A percentile compares a stretch with the other conserved stretches of the same genome.
phyloP scores from a whole-genome alignment of 768 basidiomycete genomes.

The Hygrocybe coccinea region DNA sequence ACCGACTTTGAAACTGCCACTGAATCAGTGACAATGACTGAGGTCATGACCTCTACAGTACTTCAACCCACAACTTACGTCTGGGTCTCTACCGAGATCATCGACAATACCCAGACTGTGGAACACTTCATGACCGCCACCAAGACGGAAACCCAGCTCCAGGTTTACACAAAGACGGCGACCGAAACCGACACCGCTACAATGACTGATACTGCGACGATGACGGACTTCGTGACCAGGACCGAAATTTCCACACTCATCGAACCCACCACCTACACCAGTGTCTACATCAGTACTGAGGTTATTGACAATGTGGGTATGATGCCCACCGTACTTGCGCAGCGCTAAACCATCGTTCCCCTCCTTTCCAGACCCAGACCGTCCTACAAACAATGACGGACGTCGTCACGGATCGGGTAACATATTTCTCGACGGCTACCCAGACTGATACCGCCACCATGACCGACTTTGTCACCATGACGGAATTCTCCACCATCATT shows the following conservation, averaged over 20 bases:
- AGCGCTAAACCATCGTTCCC: constrained; percentile 2
- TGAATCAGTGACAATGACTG: constrained; percentile 39
- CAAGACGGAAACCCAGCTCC: constrained; percentile 52
- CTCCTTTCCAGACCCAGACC: constrained; percentile 46
- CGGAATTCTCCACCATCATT: constrained; percentile 48
- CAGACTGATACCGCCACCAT: constrained; percentile 46
- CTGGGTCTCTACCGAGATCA: constrained; percentile 62
- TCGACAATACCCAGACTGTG: constrained; percentile 51
- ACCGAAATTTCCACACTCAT: constrained; percentile 50
- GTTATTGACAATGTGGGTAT: constrained; percentile 55
- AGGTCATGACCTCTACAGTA: constrained; percentile 48
- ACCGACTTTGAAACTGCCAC: constrained; percentile 37
- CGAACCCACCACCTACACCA: constrained; percentile 54
- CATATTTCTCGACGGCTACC: constrained; percentile 52
- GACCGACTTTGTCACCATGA: constrained; percentile 54
- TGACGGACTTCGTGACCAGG: constrained; percentile 53
- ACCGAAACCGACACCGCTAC: constrained; percentile 48
- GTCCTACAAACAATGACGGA: constrained; percentile 46
- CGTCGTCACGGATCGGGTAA: constrained; percentile 50
- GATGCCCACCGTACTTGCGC: background rate
- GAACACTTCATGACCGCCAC: constrained; percentile 62
- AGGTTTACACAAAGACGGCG: constrained; percentile 48
- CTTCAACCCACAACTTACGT: constrained; percentile 59
- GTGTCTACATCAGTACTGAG: constrained; percentile 47
- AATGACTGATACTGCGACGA: constrained; percentile 45